Evolutionary conservation across 108 stramenopile genomes (phyloP), one percentile per base, ranked within the genome.

Genomic region (Fistulifera pelliculosa): DNA sequence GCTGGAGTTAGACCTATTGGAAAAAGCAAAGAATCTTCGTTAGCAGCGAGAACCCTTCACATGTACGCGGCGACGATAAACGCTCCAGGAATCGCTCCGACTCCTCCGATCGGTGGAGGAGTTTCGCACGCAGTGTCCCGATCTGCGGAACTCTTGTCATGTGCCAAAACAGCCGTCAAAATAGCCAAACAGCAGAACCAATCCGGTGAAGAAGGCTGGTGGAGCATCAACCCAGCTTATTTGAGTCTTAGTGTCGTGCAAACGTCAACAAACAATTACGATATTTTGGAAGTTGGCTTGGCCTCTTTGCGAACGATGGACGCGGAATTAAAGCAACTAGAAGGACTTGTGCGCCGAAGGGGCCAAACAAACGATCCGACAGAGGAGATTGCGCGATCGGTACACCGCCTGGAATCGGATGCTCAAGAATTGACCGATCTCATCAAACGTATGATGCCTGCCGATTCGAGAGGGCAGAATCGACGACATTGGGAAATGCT

Each of bases 311-410:
- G 68, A 2, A 53, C 71, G 3, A 74, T 91, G 63, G 79, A 91
- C 28, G 48, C 41, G 19, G 72, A 73, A 35, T 56, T 79, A 25
- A 60, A 73, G 15, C 68, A 81, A 48, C 50, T 91, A 7, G 71
- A 77, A 60, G 27, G 49, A 0, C 57, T 91, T 35, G 90, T 91
- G 4, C 68, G 83, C 50, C 69, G 81, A 48, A 60, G 83, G 19
- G 90, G 90, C 3, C 83, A 85, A 24, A 85, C 85, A 44, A 91
- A 91, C 55, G 90, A 91, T 60, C 90, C 90, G 0, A 91, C 90
- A 0, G 25, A 74, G 10, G 76, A 84, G 44, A 87, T 91, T 61
- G 66, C 75, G 26, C 19, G 43, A 0, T 26, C 69, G 15, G 65
- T 79, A 10, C 62, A 68, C 49, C 74, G 75, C 51, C 67, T 91